phyloP scores from a whole-genome alignment of 441 rosid species.

The Eugenia klotzschiana region DNA sequence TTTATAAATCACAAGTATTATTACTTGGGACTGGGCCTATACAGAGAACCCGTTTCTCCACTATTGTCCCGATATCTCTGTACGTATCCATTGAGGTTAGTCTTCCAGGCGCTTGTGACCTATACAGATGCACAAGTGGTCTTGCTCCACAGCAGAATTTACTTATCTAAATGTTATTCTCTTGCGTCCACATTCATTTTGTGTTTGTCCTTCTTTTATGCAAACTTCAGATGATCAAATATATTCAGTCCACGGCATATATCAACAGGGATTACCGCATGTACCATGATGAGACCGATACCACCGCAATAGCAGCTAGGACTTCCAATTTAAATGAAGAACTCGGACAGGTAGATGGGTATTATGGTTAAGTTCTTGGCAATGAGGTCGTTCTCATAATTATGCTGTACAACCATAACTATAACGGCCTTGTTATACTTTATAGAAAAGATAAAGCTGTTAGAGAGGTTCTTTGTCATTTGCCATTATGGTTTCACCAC shows the following conservation, averaged over 20 bases:
- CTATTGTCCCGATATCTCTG: conserved; percentile 91
- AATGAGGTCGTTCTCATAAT: background rate
- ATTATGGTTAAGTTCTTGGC: background rate
- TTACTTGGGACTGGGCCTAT: no score
- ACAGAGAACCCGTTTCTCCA: conserved; percentile 88
- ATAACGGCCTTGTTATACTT: background rate
- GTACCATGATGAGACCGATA: conserved; percentile 85
- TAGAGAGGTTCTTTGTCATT: background rate
- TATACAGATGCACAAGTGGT: background rate
- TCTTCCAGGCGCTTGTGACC: background rate
- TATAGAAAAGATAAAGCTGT: background rate
- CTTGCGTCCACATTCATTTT: conserved; percentile 3
- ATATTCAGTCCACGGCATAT: conserved; percentile 88
- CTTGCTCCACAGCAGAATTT: background rate
- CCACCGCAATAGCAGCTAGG: conserved; percentile 93
- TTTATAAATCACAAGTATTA: conserved; percentile 59
- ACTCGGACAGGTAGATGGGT: conserved; percentile 83
- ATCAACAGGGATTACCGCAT: conserved; percentile 85
- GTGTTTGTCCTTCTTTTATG: background rate
- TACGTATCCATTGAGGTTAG: conserved; percentile 97
- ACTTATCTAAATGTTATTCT: background rate
- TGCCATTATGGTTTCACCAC: background rate
- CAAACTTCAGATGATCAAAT: conserved; percentile 79
- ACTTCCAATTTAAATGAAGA: conserved; percentile 98
- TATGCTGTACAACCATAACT: background rate